These are phyloP conservation scores for Pouteria campechiana DNA, from an alignment of 179 eudicot genomes.

Conservation along the genomic window DNA sequence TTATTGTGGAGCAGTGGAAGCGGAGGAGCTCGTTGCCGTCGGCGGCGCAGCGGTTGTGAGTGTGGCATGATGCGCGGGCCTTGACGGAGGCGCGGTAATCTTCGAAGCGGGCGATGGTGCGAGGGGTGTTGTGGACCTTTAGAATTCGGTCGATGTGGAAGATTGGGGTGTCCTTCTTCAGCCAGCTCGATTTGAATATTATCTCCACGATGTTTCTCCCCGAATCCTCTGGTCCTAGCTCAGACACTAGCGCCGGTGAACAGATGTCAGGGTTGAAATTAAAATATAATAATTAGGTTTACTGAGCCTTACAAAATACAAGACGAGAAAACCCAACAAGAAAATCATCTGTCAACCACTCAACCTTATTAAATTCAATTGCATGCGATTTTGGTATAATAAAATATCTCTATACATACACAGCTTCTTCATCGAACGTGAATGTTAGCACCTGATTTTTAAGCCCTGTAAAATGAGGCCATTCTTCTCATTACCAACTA, in stretches of 20 bases:
- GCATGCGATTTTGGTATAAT: too few relatives aligned
- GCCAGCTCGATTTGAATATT: constrained; percentile 96
- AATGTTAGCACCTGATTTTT: too few relatives aligned
- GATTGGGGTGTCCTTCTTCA: constrained; percentile 66
- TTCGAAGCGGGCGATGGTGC: constrained; percentile 87
- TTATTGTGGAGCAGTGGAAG: constrained; percentile 59
- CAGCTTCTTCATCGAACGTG: too few relatives aligned
- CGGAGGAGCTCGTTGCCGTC: constrained; percentile 90
- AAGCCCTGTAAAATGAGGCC: too few relatives aligned
- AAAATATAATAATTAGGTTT: background rate
- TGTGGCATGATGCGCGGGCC: constrained; percentile 27
- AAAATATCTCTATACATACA: too few relatives aligned
- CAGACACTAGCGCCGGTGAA: too few relatives aligned
- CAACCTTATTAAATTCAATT: too few relatives aligned
- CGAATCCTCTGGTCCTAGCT: constrained; percentile 85
- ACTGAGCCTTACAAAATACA: background rate
- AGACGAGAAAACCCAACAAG: background rate
- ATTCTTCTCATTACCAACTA: too few relatives aligned
- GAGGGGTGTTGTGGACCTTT: constrained; percentile 74
- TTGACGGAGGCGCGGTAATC: constrained; percentile 78
- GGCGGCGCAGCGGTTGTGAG: constrained; percentile 80
- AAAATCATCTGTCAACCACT: too few relatives aligned
- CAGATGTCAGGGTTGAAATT: too few relatives aligned
- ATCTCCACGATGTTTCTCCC: constrained; percentile 93
- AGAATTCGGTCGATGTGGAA: constrained; percentile 88